These are phyloP conservation scores for Erythrophleum fordii DNA, from an alignment of 306 rosid species.

Conservation along the genomic window DNA sequence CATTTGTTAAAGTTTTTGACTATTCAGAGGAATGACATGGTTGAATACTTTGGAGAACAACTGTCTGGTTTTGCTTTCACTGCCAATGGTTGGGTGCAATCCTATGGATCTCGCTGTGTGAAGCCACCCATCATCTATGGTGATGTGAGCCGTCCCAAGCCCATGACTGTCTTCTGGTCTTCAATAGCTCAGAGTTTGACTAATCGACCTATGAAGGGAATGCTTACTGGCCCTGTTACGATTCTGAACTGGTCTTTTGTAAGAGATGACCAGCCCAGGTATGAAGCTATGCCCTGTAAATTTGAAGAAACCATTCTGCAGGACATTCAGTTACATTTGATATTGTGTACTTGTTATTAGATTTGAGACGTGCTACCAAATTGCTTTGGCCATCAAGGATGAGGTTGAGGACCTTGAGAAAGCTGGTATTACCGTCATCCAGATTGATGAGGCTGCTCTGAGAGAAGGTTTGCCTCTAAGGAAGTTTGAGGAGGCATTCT, in stretches of 20 bases:
- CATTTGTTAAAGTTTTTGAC: neutral
- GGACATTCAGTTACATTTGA: slow-evolving; percentile 25
- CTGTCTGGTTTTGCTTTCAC: slow-evolving; percentile 89
- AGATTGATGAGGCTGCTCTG: slow-evolving; percentile 89
- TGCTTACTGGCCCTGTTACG: slow-evolving; percentile 91
- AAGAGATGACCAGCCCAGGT: slow-evolving; percentile 90
- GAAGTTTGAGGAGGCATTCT: slow-evolving; percentile 77
- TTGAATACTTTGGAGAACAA: slow-evolving; percentile 93
- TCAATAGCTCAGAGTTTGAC: slow-evolving; percentile 76
- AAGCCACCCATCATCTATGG: slow-evolving; percentile 92
- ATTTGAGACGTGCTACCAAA: slow-evolving; percentile 82
- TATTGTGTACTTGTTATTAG: slow-evolving; percentile 44
- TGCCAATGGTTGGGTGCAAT: slow-evolving; percentile 93
- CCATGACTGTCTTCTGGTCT: slow-evolving; percentile 95
- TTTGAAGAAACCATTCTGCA: neutral
- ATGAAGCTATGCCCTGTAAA: neutral
- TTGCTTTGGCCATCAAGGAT: slow-evolving; percentile 89
- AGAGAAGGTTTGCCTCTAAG: slow-evolving; percentile 87
- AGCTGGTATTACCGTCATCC: slow-evolving; percentile 77
- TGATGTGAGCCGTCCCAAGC: slow-evolving; percentile 89
- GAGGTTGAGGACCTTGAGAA: slow-evolving; percentile 93
- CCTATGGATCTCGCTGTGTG: slow-evolving; percentile 85
- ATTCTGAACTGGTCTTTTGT: slow-evolving; percentile 92
- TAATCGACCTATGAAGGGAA: slow-evolving; percentile 86
- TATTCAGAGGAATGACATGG: slow-evolving; percentile 90